phyloP scores from a whole-genome alignment of 345 rosid genomes.

The Odontarrhena argentea region DNA sequence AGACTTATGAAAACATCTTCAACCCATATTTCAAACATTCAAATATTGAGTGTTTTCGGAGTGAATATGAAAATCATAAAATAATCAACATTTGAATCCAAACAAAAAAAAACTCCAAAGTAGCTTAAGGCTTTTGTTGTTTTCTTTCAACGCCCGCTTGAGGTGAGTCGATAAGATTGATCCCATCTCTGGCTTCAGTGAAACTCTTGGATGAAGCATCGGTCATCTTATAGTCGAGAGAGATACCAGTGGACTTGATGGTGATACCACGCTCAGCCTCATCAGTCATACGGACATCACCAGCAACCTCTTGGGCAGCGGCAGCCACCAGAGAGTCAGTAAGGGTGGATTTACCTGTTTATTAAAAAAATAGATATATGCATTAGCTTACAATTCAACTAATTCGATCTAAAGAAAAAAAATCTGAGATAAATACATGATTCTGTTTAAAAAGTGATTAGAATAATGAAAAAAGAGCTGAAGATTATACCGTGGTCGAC shows the following conservation, averaged over 20 bases:
- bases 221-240: conserved; percentile 73
- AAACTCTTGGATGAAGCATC: conserved; percentile 55
- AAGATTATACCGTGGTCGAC: conserved; percentile 36
- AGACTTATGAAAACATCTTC: no score
- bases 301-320: conserved; percentile 91
- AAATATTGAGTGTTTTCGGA: no score
- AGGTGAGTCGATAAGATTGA: conserved; percentile 83
- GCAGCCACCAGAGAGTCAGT: conserved; percentile 90
- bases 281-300: conserved; percentile 93
- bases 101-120: no score
- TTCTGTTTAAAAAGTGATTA: background rate
- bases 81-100: no score
- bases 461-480: background rate
- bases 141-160: no score
- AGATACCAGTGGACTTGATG: conserved; percentile 82
- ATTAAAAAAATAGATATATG: background rate
- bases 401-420: background rate
- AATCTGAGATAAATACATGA: background rate
- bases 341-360: conserved; percentile 76
- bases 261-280: conserved; percentile 94
- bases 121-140: no score
- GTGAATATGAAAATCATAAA: no score
- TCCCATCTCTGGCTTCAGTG: conserved; percentile 64
- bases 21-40: no score
- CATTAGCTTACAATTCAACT: background rate